These are phyloP conservation scores for Mycena amicta DNA, from an alignment of 768 basidiomycete species.

Conservation along the genomic window DNA sequence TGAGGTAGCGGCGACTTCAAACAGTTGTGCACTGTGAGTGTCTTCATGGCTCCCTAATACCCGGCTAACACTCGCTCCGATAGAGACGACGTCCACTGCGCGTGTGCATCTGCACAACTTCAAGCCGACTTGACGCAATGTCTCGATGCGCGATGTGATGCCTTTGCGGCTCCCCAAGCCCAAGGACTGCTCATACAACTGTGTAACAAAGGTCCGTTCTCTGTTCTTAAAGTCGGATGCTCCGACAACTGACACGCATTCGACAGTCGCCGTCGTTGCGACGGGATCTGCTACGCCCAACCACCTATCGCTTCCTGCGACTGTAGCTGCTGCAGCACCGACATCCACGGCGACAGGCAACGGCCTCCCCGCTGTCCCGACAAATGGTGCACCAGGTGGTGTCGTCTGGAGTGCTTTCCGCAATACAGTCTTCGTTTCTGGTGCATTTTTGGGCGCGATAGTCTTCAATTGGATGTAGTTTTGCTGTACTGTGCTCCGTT, in stretches of 20 bases:
- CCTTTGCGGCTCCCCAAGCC: conserved; percentile 17
- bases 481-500: too few species aligned
- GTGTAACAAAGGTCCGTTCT: conserved; percentile 23
- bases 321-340: background rate
- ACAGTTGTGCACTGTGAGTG: conserved; percentile 13
- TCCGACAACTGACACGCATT: background rate
- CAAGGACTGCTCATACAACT: conserved; percentile 17
- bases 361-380: conserved; percentile 1
- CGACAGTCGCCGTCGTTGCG: conserved; percentile 8
- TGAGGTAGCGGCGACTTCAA: conserved; percentile 13
- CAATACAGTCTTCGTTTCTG: too few species aligned
- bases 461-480: too few species aligned
- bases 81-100: conserved; percentile 20
- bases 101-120: conserved; percentile 20
- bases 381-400: background rate
- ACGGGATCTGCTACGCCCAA: conserved; percentile 13
- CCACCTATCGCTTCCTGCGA: conserved; percentile 9
- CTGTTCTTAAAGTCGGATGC: background rate
- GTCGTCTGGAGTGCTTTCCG: too few species aligned
- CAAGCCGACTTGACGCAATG: conserved; percentile 20
- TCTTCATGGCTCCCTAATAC: background rate
- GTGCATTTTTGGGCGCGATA: too few species aligned
- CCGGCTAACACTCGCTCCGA: background rate
- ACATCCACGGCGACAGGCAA: background rate
- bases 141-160: conserved; percentile 19